A percentile compares a stretch with the other conserved stretches of the same genome.
phyloP scores from a whole-genome alignment of 306 rosid genomes.

The Mucuna pruriens region DNA sequence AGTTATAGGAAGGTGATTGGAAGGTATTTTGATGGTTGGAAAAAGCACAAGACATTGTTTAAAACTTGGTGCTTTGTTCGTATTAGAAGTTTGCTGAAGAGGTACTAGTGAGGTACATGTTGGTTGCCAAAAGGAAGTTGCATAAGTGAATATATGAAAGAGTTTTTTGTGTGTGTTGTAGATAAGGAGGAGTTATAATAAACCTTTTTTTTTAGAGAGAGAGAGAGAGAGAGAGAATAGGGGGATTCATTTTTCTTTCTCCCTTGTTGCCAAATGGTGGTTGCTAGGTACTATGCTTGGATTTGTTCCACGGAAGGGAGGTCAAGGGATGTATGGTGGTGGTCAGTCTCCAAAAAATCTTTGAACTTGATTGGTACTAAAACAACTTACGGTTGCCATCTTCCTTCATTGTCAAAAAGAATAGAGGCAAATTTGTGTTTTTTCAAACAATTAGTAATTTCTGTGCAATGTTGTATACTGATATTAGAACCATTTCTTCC shows the following conservation, averaged over 20 bases:
- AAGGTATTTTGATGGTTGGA: slow-evolving; percentile 84
- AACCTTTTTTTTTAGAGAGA: slow-evolving; percentile 3
- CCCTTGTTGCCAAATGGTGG: slow-evolving; percentile 40
- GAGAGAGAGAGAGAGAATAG: slow-evolving; percentile 14
- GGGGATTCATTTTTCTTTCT: slow-evolving; percentile 38
- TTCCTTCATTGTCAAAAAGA: slow-evolving; percentile 15
- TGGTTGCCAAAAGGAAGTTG: slow-evolving; percentile 34
- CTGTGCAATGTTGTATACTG: slow-evolving; percentile 19
- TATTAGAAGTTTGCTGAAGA: slow-evolving; percentile 69
- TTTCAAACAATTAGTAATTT: slow-evolving; percentile 29
- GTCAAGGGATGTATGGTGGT: background rate
- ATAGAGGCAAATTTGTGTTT: slow-evolving; percentile 36
- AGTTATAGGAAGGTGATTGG: slow-evolving; percentile 91
- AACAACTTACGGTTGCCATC: slow-evolving; percentile 3
- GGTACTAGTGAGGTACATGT: slow-evolving; percentile 57
- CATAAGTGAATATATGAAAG: slow-evolving; percentile 42
- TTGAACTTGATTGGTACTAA: background rate
- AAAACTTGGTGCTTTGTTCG: slow-evolving; percentile 85
- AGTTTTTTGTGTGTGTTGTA: slow-evolving; percentile 33
- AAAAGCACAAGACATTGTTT: slow-evolving; percentile 72
- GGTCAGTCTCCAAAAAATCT: background rate
- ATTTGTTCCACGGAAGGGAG: slow-evolving; percentile 6
- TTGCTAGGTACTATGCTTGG: slow-evolving; percentile 5
- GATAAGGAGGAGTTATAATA: slow-evolving; percentile 24
- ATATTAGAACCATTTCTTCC: slow-evolving; percentile 30